Percentiles rank a stretch among this genome's conserved stretches.
Conservation (phyloP, 2,329 filamentous ascomycete genomes). For the Rhexocercosporidium sp. region DNA sequence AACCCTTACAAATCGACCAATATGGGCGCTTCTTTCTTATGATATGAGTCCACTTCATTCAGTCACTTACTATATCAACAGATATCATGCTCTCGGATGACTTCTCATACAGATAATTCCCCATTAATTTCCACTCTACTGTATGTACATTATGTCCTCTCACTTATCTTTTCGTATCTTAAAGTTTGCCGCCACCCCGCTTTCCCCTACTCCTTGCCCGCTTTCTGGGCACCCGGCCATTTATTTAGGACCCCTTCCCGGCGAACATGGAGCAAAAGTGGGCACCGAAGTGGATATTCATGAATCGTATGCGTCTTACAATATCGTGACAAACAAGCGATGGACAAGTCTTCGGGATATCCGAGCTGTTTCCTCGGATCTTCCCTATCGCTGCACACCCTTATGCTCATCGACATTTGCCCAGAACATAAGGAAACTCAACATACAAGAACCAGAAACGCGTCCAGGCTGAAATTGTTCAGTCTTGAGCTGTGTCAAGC, state of each 20-base stretch:
- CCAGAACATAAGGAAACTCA: background rate
- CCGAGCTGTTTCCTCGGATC: background rate
- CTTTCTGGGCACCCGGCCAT: slow-evolving; percentile 8
- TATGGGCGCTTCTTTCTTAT: too few species aligned
- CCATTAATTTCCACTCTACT: too few species aligned
- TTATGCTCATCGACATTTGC: background rate
- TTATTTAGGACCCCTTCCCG: background rate
- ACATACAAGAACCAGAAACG: background rate
- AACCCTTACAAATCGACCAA: too few species aligned
- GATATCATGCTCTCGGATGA: too few species aligned
- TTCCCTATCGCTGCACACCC: background rate
- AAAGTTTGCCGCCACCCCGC: background rate
- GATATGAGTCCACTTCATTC: too few species aligned
- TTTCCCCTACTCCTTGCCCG: background rate
- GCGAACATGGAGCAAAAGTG: slow-evolving; percentile 1
- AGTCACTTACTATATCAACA: too few species aligned
- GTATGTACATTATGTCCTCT: too few species aligned
- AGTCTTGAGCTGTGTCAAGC: background rate
- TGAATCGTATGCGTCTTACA: slow-evolving; percentile 2
- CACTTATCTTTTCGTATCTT: background rate
- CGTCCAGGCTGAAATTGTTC: background rate
- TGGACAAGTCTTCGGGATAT: slow-evolving; percentile 1
- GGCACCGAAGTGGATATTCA: slow-evolving; percentile 2
- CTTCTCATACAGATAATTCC: too few species aligned
- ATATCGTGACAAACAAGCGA: slow-evolving; percentile 5